Evolutionary conservation across 139 green algal genomes (phyloP).

Genomic region (Tetraselmis striata): DNA sequence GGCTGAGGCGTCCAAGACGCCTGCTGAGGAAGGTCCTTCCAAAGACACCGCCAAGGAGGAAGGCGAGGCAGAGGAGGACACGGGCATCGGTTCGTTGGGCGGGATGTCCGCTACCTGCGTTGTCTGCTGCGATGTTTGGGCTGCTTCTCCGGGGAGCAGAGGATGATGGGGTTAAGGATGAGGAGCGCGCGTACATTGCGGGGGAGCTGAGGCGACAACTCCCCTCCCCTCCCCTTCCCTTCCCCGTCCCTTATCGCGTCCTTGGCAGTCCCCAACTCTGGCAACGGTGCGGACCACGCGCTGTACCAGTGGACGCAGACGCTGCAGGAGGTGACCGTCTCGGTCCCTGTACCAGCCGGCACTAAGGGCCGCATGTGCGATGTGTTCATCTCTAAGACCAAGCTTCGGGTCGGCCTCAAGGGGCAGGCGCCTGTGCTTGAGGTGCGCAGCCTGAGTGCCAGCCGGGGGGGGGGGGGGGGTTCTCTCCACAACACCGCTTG

Average conservation of each 20-base stretch:
- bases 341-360: constrained; percentile 66
- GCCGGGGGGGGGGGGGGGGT: too few species aligned
- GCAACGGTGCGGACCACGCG: constrained; percentile 78
- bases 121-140: too few species aligned
- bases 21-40: too few species aligned
- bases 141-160: too few species aligned
- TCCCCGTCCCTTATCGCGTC: not conserved
- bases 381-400: constrained; percentile 55
- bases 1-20: too few species aligned
- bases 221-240: not conserved
- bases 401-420: constrained; percentile 68
- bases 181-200: too few species aligned
- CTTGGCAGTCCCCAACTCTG: constrained; percentile 66
- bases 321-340: constrained; percentile 74
- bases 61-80: not conserved
- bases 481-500: too few species aligned
- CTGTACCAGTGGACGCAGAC: constrained; percentile 91
- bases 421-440: constrained; percentile 51
- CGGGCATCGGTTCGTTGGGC: not conserved
- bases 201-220: too few species aligned
- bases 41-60: too few species aligned
- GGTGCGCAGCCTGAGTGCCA: too few species aligned
- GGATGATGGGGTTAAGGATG: too few species aligned
- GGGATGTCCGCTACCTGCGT: too few species aligned
- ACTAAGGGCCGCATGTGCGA: constrained; percentile 53